Evolutionary conservation across 2,329 filamentous ascomycete genomes (phyloP).

Genomic region (Amphichorda felina): DNA sequence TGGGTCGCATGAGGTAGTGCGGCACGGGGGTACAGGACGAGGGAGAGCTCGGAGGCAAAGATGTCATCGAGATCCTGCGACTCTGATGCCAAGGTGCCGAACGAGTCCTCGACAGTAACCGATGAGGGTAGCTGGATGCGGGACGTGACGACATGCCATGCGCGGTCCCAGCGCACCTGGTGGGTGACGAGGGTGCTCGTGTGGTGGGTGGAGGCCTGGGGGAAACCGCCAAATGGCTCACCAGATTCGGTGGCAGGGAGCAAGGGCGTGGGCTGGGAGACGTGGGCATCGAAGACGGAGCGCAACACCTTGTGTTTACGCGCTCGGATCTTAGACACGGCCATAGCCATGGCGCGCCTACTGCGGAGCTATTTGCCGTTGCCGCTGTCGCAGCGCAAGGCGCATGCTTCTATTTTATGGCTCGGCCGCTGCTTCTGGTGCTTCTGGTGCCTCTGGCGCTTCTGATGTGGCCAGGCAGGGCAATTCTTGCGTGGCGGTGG

Average conservation of each 20-base stretch:
- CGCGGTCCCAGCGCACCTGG: conserved; percentile 46
- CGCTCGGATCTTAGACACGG: conserved; percentile 30
- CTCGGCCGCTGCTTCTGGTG: neutral
- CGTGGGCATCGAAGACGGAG: conserved; percentile 42
- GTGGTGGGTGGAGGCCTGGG: conserved; percentile 8
- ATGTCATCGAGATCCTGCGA: conserved; percentile 26
- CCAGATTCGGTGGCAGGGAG: conserved; percentile 26
- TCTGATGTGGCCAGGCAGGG: neutral
- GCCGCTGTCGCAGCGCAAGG: neutral
- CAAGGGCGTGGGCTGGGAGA: conserved; percentile 35
- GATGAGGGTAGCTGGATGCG: conserved; percentile 44
- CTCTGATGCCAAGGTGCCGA: conserved; percentile 32
- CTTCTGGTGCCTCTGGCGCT: neutral
- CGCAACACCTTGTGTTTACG: conserved; percentile 38
- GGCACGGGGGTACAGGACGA: conserved; percentile 35
- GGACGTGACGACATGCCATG: conserved; percentile 51
- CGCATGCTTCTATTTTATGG: neutral
- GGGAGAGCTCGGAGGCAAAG: conserved; percentile 40
- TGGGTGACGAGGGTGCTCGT: conserved; percentile 19
- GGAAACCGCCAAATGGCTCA: conserved; percentile 32
- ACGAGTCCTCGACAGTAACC: conserved; percentile 41
- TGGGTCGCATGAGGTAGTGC: conserved; percentile 35
- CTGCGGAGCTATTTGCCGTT: neutral
- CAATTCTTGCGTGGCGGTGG: neutral
- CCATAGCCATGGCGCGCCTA: conserved; percentile 20